Evolutionary conservation across 345 rosid species (phyloP), one percentile per base, ranked within the genome.

Genomic region (Hibiscus mutabilis): DNA sequence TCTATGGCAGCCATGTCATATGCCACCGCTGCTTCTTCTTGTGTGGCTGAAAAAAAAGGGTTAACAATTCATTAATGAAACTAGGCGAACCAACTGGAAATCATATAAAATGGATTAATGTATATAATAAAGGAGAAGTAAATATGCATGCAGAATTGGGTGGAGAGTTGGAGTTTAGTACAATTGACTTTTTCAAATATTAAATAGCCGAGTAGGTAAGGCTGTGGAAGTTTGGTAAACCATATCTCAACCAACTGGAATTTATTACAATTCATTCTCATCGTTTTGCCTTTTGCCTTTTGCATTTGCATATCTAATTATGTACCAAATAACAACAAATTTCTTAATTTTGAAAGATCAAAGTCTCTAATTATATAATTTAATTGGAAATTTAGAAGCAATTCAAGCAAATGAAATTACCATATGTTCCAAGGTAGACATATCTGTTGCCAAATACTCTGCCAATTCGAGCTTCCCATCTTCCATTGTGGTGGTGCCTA

Each of bases 1-100:
- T 93, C 94, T 27, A 93, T 89, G 1, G 98, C 97, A 0, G 98
- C 98, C 80, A 91, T 80, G 29, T 93, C 98, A 49, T 93, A 91
- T 4, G 98, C 98, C 2, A 79, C 78, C 15, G 98, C 98, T 25
- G 97, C 98, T 83, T 93, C 97, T 78, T 93, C 98, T 79, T 93
- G 96, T 9, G 98, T 93, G 3, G 97, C 98, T 93, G 86, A 52
- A 51, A 37, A 60, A 63, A 19, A 3, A 21, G 16, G 6, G 6
- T 4, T 2, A 47, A 47, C n/a, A 13, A 37, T 37, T 37, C 1
- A 37, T 37, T 8, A 37, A 25, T 25, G 27, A 25, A 25, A 25
- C 27, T 25, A 25, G 27, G 2, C 1, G 27, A 25, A 25, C 27
- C 27, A 25, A 25, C 27, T 2, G 2, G 27, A 14, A 49, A 15